Base-by-base conservation (phyloP, 2,329 filamentous ascomycete genomes). In the Neophaeococcomyces mojaviensis region DNA sequence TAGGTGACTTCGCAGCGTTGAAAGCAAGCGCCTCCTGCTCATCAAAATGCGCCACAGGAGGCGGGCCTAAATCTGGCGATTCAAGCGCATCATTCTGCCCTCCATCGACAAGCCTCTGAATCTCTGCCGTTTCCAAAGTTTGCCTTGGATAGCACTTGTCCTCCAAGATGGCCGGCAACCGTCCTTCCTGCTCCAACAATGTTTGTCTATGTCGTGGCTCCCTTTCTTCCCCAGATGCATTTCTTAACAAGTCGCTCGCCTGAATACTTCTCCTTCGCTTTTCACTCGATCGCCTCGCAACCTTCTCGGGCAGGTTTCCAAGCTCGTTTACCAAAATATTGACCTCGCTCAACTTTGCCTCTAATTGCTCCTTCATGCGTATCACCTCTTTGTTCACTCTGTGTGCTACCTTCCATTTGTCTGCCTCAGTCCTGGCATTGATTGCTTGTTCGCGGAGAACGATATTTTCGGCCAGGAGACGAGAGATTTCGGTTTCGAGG, bases 401-500 rank as follows among this genome's bases (percentile, higher is more conserved):
- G 38, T 68, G 66, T 22, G 66, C 65, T 39, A 64, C 64, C 36
- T 68, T 64, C 28, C 68, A 65, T 55, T 69, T 68, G 53, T 76
- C 72, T 42, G 77, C 63, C 35, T 77, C 71, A 43, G 73, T 71
- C 37, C 75, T 71, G n/a, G 80, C 64, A 19, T 70, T 69, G 43
- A 81, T 72, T 7, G 78, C 69, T 54, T 78, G 71, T 60, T 81
- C 76, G 44, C 77, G 69, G 7, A 83, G 66, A 2, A 72, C 68
- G 16, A 81, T 65, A 54, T 82, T 82, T 49, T 82, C 78, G 22
- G 73, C 68, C 33, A 81, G 67, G 8, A 83, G 67, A 40, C 77
- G 71, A 32, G 76, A 74, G 32, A 77, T 70, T 57, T 83, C 79
- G n/a, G 71, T 68, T 59, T 83, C 79, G 41, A 83, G 70, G 46